Evolutionary conservation across 108 stramenopile genomes (phyloP), one percentile per base, ranked within the genome.

Genomic region (Cylindrotheca fusiformis): DNA sequence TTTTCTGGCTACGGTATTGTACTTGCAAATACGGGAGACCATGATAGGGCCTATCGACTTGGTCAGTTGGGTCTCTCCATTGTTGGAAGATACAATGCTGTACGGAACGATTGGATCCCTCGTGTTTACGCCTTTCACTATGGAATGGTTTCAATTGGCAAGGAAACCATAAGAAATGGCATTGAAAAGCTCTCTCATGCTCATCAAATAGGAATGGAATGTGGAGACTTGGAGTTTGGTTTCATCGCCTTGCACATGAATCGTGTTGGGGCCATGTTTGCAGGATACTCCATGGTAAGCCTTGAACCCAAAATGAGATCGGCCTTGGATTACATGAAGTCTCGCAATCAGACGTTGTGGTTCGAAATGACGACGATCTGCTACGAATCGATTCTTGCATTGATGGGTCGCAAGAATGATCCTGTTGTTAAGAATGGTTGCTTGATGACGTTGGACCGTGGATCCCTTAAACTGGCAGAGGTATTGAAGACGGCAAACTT

Each of bases 1-100:
- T 83, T 79, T 71, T 72, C 75, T 29, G 59, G 55, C 18, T 79
- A 74, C 58, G 82, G 82, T 1, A 48, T 60, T 0, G 47, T 76
- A 44, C 49, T 76, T 6, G 36, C 36, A 6, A 41, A 41, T 41
- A 14, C 14, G 6, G 36, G 36, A 41, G 36, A 41, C 14, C 36
- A 41, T 41, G 36, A 41, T 14, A 41, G 10, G 14, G 36, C 36
- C 6, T 41, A 41, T 41, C 36, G 36, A 41, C 36, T 41, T 41
- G 36, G 36, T 41, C 36, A 41, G 36, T 14, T 41, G 10, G 36
- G 10, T 41, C 36, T 41, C 14, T 10, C 14, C 10, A 10, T 41
- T 14, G 14, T 41, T 41, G 36, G 36, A 6, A 41, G 36, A 14
- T 41, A 41, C 14, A 41, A 41, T 41, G 6, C 36, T 10, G 36